Evolutionary conservation across 352 stramenopile species (phyloP).

Genomic region (Pythium dissimile): DNA sequence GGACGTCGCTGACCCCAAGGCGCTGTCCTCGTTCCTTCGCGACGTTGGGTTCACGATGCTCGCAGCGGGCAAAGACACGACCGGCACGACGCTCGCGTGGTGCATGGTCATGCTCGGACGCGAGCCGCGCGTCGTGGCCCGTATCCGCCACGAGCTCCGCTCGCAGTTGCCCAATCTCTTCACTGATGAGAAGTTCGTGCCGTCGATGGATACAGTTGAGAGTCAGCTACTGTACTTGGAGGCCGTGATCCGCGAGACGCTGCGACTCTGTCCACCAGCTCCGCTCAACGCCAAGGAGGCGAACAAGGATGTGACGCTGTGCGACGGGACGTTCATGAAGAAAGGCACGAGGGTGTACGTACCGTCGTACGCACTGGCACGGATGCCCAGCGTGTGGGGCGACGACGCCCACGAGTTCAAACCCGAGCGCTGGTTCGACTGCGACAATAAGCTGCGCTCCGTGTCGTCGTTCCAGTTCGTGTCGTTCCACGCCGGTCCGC

Average conservation of each 20-base stretch:
- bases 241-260: slow-evolving; percentile 30
- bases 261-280: slow-evolving; percentile 33
- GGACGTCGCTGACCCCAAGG: slow-evolving; percentile 8
- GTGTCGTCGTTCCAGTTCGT: slow-evolving; percentile 39
- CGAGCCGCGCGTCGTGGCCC: slow-evolving; percentile 33
- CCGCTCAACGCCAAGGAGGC: slow-evolving; percentile 32
- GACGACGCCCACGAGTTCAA: slow-evolving; percentile 30
- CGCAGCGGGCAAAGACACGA: slow-evolving; percentile 67
- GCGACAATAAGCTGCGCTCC: slow-evolving; percentile 6
- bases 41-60: slow-evolving; percentile 78
- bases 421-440: slow-evolving; percentile 29
- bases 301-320: slow-evolving; percentile 28
- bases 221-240: slow-evolving; percentile 13
- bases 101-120: slow-evolving; percentile 72
- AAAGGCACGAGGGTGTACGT: slow-evolving; percentile 28
- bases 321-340: slow-evolving; percentile 32
- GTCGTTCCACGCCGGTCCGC: slow-evolving; percentile 40
- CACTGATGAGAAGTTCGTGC: slow-evolving; percentile 1
- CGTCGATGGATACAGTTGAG: slow-evolving; percentile 11
- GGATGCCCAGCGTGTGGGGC: slow-evolving; percentile 29
- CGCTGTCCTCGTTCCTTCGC: slow-evolving; percentile 39
- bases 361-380: slow-evolving; percentile 29
- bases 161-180: slow-evolving; percentile 7
- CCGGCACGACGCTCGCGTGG: slow-evolving; percentile 57
- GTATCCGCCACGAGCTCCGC: slow-evolving; percentile 8